phyloP scores from a whole-genome alignment of 2,329 filamentous ascomycete genomes.

The Parastagonospora nodorum region DNA sequence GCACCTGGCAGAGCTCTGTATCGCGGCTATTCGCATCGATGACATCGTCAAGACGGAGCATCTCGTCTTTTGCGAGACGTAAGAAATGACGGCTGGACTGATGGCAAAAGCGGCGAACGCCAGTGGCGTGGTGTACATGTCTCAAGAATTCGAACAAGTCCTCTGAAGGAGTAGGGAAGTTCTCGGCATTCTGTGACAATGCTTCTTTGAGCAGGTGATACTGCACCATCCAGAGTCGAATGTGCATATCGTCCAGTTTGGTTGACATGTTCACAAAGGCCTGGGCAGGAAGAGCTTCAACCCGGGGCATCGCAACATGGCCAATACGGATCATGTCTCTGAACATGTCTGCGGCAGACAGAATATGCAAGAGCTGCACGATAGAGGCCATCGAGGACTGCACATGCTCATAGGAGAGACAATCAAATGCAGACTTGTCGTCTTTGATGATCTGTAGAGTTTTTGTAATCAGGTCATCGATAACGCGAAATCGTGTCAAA shows the following conservation, averaged over 20 bases:
- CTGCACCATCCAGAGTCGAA: constrained; percentile 85
- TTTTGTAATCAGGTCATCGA: constrained; percentile 77
- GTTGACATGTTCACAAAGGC: constrained; percentile 59
- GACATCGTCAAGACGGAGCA: constrained; percentile 75
- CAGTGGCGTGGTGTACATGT: constrained; percentile 81
- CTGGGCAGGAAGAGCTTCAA: constrained; percentile 55
- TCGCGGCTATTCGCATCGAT: constrained; percentile 71
- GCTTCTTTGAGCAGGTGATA: constrained; percentile 80
- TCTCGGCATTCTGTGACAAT: constrained; percentile 67
- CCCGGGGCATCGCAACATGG: constrained; percentile 65
- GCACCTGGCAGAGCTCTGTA: constrained; percentile 75
- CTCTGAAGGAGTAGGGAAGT: constrained; percentile 69
- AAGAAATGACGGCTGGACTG: constrained; percentile 85
- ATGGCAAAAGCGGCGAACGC: constrained; percentile 84
- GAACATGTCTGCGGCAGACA: constrained; percentile 79
- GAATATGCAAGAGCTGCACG: constrained; percentile 70
- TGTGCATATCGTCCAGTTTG: constrained; percentile 83
- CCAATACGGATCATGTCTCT: constrained; percentile 87
- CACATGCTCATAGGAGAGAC: constrained; percentile 80
- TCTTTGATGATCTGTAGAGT: constrained; percentile 70
- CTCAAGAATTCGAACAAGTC: constrained; percentile 80
- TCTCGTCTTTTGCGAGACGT: constrained; percentile 84
- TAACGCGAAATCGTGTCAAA: constrained; percentile 75
- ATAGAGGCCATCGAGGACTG: constrained; percentile 74
- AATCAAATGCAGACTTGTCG: constrained; percentile 74